Evolutionary conservation across 1,284 basidiomycete species (phyloP), one percentile per base, ranked within the genome.

Genomic region (Paramarasmius palmivorus): DNA sequence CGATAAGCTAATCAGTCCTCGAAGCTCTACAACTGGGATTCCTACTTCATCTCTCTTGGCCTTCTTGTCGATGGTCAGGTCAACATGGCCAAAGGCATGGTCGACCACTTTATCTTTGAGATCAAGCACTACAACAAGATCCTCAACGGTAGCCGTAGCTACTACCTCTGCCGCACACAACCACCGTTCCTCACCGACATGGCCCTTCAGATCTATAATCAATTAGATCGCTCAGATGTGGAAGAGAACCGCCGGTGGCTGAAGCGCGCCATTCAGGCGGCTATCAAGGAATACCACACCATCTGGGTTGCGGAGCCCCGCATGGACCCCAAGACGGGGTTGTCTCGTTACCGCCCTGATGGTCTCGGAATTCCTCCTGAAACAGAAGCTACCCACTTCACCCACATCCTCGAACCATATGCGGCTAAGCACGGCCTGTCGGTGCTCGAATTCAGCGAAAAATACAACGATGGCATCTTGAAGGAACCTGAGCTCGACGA

Each of bases 151-250:
- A 88, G 83, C 65, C 84, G 88, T 55, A 88, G 84, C 60, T 88
- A 95, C 83, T 99, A 99, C 71, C 84, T 99, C 54, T 93, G 91
- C 71, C 90, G 96, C 52, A 90, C 95, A 14, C 96, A 99, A 69
- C 96, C 96, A 29, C 96, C 96, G 0, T 99, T 99, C 88, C 80
- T 99, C 47, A 99, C 96, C 54, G 97, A 99, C 72, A 93, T 98
- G 86, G 94, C 95, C 0, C 80, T 98, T 32, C 97, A 98, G 70
- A 96, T 98, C 68, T 99, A 93, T 76, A 95, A 95, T 65, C 93
- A 95, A 66, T 84, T 98, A 52, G 93, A 97, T 65, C 88, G 91
- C 25, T 87, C 85, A 3, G 88, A 95, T 61, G 75, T 88, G 57
- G 84, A 85, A 34, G 84, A 84, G 54, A 97, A 98, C 76, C 90